A percentile compares a stretch with the other conserved stretches of the same genome.
phyloP scores from a whole-genome alignment of 164 flowering plant genomes.

The Piper longum region DNA sequence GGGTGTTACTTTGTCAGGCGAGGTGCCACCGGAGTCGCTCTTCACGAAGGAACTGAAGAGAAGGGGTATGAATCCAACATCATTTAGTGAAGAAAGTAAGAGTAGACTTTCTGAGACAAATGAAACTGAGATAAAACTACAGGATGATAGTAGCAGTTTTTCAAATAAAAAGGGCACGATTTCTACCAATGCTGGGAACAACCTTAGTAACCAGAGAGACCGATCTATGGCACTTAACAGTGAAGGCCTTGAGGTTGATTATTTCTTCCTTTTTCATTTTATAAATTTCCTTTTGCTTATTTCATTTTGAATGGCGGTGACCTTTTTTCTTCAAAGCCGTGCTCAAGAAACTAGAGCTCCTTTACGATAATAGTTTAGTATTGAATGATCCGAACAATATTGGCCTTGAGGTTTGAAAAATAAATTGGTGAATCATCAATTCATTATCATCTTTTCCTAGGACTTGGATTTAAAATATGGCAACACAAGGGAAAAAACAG shows the following conservation, averaged over 20 bases:
- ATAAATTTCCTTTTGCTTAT: neutral
- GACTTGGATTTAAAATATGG: too few relatives aligned
- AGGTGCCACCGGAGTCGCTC: conserved; percentile 89
- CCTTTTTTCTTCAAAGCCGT: neutral
- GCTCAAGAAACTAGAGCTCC: neutral
- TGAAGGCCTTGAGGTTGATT: conserved; percentile 89
- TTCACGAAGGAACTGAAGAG: conserved; percentile 83
- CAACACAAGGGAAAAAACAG: too few relatives aligned
- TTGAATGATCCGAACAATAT: neutral
- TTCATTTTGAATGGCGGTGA: neutral
- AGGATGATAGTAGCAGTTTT: conserved; percentile 32
- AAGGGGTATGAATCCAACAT: conserved; percentile 83
- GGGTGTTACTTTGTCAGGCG: conserved; percentile 32
- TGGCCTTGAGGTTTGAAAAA: neutral
- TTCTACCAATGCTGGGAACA: conserved; percentile 39
- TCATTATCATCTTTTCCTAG: too few relatives aligned
- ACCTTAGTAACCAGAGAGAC: conserved; percentile 60
- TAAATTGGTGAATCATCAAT: too few relatives aligned
- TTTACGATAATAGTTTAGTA: neutral
- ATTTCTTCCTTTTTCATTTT: too few relatives aligned
- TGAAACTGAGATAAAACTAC: conserved; percentile 24
- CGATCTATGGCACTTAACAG: conserved; percentile 77
- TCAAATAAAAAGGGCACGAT: conserved; percentile 36
- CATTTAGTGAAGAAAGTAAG: conserved; percentile 63
- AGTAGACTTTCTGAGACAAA: conserved; percentile 24